A percentile compares a stretch with the other conserved stretches of the same genome.
These are phyloP conservation scores for Dryas drummondii DNA, from an alignment of 306 rosid genomes.

Conservation along the genomic window DNA sequence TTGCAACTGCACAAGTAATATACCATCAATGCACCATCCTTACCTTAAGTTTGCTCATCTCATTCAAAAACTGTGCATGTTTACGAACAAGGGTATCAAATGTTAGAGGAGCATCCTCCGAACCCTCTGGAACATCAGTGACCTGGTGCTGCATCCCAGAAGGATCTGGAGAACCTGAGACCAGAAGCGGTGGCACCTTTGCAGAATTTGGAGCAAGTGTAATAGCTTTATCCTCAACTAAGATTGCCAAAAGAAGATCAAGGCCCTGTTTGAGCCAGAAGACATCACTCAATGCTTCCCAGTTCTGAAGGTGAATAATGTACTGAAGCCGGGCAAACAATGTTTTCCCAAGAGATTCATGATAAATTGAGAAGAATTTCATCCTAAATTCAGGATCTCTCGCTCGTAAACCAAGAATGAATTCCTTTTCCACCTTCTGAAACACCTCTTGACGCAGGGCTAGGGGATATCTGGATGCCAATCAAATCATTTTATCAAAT, in stretches of 20 bases:
- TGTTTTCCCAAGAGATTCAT: slow-evolving; percentile 77
- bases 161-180: slow-evolving; percentile 59
- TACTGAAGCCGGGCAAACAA: slow-evolving; percentile 83
- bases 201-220: slow-evolving; percentile 97
- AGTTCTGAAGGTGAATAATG: slow-evolving; percentile 85
- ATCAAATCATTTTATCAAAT: slow-evolving; percentile 22
- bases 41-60: slow-evolving; percentile 96
- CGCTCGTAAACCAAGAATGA: slow-evolving; percentile 96
- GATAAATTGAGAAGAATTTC: slow-evolving; percentile 84
- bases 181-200: slow-evolving; percentile 78
- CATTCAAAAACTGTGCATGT: slow-evolving; percentile 85
- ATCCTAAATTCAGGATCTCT: slow-evolving; percentile 87
- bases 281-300: slow-evolving; percentile 95
- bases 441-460: slow-evolving; percentile 83
- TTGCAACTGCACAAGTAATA: neutral
- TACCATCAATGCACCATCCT: slow-evolving; percentile 13
- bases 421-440: slow-evolving; percentile 88
- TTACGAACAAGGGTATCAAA: slow-evolving; percentile 77
- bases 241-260: slow-evolving; percentile 90
- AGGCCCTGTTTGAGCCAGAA: slow-evolving; percentile 99
- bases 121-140: slow-evolving; percentile 68
- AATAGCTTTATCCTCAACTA: slow-evolving; percentile 92
- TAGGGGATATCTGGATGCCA: slow-evolving; percentile 56
- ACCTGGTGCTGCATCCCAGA: slow-evolving; percentile 71
- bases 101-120: slow-evolving; percentile 75